A percentile compares a stretch with the other conserved stretches of the same genome.
These are phyloP conservation scores for Paraconiothyrium sp. DNA, from an alignment of 2,329 filamentous ascomycete genomes.

Conservation along the genomic window DNA sequence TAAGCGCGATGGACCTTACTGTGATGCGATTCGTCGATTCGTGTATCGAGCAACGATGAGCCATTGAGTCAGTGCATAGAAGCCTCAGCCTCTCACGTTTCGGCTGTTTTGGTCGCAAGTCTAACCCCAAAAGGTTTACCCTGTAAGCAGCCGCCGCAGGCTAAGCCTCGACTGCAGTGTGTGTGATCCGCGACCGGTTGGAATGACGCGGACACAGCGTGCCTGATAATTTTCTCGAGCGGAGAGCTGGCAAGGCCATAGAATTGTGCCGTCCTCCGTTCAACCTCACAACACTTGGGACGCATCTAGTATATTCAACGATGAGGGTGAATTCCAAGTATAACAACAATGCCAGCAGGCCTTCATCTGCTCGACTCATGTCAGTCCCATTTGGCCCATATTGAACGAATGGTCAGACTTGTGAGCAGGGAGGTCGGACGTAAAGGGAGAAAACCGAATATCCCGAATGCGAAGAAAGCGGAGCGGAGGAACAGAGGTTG, in stretches of 20 bases:
- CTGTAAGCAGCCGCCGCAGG: constrained; percentile 10
- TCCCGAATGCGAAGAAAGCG: constrained; percentile 10
- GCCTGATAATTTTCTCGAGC: background rate
- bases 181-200: background rate
- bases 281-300: background rate
- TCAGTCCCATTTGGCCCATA: background rate
- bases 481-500: background rate
- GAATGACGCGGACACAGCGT: constrained; percentile 9
- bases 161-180: constrained; percentile 1
- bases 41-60: constrained; percentile 1
- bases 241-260: background rate
- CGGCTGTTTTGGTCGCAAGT: background rate
- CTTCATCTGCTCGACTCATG: background rate
- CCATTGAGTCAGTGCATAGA: background rate
- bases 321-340: background rate
- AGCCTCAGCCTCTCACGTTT: constrained; percentile 1
- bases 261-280: constrained; percentile 1
- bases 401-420: background rate
- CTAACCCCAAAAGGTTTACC: constrained; percentile 6
- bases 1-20: background rate
- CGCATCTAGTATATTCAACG: background rate
- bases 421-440: background rate
- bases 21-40: constrained; percentile 7
- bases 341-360: background rate
- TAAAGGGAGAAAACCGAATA: background rate